Percentiles rank a stretch among this genome's conserved stretches.
phyloP scores from a whole-genome alignment of 2,329 filamentous ascomycete genomes.

The Xylariaceae sp. region DNA sequence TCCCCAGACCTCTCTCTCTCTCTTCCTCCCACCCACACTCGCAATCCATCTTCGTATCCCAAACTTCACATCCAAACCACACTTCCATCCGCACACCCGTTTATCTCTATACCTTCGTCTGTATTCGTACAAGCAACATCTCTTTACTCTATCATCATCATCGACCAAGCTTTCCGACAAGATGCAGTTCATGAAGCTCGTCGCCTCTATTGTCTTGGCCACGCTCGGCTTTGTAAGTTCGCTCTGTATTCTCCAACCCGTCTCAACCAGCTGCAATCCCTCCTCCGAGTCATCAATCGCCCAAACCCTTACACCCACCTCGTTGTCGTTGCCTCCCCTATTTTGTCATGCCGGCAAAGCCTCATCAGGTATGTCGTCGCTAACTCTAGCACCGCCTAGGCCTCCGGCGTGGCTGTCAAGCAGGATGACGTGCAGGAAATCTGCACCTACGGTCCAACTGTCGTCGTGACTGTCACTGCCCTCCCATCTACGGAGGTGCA shows the following conservation, averaged over 20 bases:
- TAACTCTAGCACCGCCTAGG: constrained; percentile 15
- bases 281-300: neutral
- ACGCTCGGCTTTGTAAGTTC: constrained; percentile 30
- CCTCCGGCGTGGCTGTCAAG: constrained; percentile 20
- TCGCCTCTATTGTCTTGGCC: constrained; percentile 25
- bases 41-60: neutral
- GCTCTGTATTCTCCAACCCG: neutral
- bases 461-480: constrained; percentile 22
- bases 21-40: neutral
- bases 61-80: no score
- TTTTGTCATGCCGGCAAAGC: neutral
- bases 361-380: neutral
- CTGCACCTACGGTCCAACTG: constrained; percentile 23
- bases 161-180: constrained; percentile 17
- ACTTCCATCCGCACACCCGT: neutral
- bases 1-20: neutral
- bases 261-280: neutral
- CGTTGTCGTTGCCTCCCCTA: neutral
- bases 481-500: no score
- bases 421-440: constrained; percentile 21
- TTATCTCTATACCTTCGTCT: constrained; percentile 1
- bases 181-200: constrained; percentile 31
- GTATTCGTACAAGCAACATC: constrained; percentile 4
- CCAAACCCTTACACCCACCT: neutral
- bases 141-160: neutral